phyloP scores from a whole-genome alignment of 164 flowering plant genomes.

The Echeveria elegans region DNA sequence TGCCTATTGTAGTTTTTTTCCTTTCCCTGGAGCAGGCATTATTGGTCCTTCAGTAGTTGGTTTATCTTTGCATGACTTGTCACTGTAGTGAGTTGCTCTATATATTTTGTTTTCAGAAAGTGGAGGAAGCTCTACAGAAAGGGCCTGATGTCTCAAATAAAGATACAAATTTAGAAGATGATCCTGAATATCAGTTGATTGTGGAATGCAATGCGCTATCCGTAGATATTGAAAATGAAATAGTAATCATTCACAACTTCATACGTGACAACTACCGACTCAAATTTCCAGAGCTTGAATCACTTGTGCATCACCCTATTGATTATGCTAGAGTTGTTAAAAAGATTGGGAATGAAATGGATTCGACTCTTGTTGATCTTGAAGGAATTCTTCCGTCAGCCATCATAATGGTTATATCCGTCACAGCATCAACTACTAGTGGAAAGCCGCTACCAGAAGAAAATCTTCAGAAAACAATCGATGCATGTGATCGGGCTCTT shows the following conservation, averaged over 20 bases:
- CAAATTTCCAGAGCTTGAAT: conserved; percentile 94
- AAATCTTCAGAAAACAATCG: conserved; percentile 62
- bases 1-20: too few species aligned
- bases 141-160: conserved; percentile 44
- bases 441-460: conserved; percentile 93
- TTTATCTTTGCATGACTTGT: neutral
- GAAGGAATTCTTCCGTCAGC: conserved; percentile 95
- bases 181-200: conserved; percentile 89
- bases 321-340: conserved; percentile 97
- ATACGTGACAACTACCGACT: conserved; percentile 83
- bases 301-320: conserved; percentile 92
- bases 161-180: conserved; percentile 76
- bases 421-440: conserved; percentile 86
- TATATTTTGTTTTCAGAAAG: conserved; percentile 52
- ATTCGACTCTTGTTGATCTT: conserved; percentile 86
- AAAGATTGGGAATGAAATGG: conserved; percentile 86
- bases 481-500: conserved; percentile 96
- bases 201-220: conserved; percentile 90
- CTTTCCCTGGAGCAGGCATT: neutral
- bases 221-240: conserved; percentile 91
- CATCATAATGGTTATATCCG: conserved; percentile 89
- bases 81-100: neutral
- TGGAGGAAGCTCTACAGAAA: conserved; percentile 75
- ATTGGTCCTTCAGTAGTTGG: neutral
- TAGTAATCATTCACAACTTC: conserved; percentile 79